Conservation (phyloP, 164 flowering plant species). For the Nymphaea colorata region DNA sequence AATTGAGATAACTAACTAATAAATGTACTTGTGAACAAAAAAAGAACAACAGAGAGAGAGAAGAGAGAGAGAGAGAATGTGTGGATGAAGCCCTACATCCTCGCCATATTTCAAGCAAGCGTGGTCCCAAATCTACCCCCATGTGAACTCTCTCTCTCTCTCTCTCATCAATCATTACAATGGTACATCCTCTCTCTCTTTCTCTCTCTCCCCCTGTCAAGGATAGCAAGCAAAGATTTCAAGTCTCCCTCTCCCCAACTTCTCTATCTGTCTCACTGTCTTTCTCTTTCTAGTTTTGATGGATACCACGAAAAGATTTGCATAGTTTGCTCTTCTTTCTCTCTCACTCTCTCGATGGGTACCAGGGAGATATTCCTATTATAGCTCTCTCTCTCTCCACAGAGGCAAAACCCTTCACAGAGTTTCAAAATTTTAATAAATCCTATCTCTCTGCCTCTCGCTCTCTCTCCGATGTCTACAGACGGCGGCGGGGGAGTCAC, state of each 20-base stretch:
- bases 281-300: too few species aligned
- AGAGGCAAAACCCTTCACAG: neutral
- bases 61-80: too few species aligned
- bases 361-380: too few species aligned
- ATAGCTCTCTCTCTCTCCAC: neutral
- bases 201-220: neutral
- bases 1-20: too few species aligned
- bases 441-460: neutral
- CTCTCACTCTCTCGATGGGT: too few species aligned
- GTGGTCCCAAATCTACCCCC: too few species aligned
- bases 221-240: neutral
- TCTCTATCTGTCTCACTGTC: neutral
- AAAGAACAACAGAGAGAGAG: too few species aligned
- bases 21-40: too few species aligned
- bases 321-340: neutral
- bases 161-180: neutral
- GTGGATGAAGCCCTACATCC: too few species aligned
- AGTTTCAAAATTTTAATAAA: too few species aligned
- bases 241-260: neutral
- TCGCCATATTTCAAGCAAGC: too few species aligned
- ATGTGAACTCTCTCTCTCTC: neutral
- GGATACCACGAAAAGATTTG: too few species aligned
- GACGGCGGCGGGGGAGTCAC: conserved; percentile 17
- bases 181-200: neutral
- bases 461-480: conserved; percentile 6